phyloP scores from a whole-genome alignment of 2,329 filamentous ascomycete species.

The Cladosporium sp. region DNA sequence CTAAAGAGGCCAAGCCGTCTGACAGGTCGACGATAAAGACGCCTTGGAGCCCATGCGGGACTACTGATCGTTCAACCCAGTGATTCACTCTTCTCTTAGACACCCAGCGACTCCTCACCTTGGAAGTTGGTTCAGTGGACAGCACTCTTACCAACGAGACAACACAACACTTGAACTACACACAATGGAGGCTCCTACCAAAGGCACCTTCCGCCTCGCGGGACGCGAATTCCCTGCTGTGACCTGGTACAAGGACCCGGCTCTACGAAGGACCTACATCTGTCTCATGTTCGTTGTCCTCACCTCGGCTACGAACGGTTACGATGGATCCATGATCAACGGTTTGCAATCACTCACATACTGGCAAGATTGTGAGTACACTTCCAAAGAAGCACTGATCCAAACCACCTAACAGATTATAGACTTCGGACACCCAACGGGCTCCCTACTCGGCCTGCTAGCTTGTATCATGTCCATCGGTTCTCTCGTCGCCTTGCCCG shows the following conservation, averaged over 20 bases:
- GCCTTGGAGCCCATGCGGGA: not conserved
- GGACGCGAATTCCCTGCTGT: constrained; percentile 35
- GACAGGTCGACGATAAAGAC: constrained; percentile 6
- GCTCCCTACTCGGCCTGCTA: constrained; percentile 45
- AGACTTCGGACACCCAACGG: constrained; percentile 35
- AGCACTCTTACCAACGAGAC: not conserved
- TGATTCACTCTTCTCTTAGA: not conserved
- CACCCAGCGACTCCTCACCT: not conserved
- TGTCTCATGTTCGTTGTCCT: constrained; percentile 37
- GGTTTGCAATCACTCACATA: constrained; percentile 48
- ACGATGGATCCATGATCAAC: constrained; percentile 55
- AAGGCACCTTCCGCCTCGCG: constrained; percentile 35
- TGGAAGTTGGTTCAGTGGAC: not conserved
- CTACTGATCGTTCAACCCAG: not conserved
- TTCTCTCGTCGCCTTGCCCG: constrained; percentile 49
- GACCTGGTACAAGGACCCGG: constrained; percentile 37
- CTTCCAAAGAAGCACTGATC: not conserved
- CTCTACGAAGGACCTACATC: constrained; percentile 36
- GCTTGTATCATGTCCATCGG: constrained; percentile 53
- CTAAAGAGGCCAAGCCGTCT: constrained; percentile 1
- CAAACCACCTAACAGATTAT: not conserved
- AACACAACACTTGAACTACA: not conserved
- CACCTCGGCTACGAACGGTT: constrained; percentile 46
- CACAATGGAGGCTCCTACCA: constrained; percentile 36
- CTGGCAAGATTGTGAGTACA: constrained; percentile 45